Percentiles rank a stretch among this genome's conserved stretches.
Conservation (phyloP, 257 asterid genomes). For the Solanum tarijense region DNA sequence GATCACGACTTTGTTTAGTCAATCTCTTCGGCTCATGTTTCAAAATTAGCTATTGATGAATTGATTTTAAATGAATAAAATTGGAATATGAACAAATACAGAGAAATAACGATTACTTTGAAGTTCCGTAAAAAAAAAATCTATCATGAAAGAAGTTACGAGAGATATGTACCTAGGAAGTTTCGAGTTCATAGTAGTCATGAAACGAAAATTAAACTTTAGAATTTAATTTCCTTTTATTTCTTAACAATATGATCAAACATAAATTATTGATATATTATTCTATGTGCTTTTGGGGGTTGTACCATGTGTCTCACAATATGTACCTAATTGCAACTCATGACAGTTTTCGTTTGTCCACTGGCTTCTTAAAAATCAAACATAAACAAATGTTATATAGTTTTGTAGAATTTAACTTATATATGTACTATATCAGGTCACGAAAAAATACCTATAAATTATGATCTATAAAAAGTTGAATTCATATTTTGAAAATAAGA, state of each 20-base stretch:
- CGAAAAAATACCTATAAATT: background rate
- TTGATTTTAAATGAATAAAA: background rate
- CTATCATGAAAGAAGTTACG: background rate
- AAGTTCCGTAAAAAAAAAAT: accelerated
- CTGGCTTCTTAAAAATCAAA: background rate
- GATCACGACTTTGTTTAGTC: background rate
- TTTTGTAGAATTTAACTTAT: background rate
- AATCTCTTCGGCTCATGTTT: background rate
- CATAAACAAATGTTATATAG: too few relatives aligned
- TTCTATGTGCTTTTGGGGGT: background rate
- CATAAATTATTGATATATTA: background rate
- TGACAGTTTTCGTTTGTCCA: background rate
- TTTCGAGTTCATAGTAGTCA: background rate
- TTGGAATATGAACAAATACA: background rate
- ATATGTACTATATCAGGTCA: background rate
- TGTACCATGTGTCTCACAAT: background rate
- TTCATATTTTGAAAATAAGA: background rate
- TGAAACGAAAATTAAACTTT: background rate
- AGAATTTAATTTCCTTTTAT: background rate
- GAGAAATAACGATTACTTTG: background rate
- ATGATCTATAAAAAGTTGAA: background rate
- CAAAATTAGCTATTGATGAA: background rate
- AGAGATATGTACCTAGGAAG: background rate
- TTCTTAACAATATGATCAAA: background rate
- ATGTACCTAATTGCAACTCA: background rate